Conservation (phyloP, 1,284 basidiomycete species). For the Rhodotorula sp. region DNA sequence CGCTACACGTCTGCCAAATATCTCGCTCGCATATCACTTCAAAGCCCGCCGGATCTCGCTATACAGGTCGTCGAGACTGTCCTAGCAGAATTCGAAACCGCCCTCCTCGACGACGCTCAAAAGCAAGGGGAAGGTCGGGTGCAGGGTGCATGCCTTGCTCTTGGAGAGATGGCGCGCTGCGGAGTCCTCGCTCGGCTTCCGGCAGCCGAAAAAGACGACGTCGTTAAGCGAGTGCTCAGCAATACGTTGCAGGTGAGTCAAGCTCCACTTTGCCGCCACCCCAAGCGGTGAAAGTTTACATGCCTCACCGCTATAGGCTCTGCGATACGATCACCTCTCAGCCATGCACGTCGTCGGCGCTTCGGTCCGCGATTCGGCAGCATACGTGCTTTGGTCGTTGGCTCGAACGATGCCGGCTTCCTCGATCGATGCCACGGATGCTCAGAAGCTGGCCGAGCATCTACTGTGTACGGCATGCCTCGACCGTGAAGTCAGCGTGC, state of each 20-base stretch:
- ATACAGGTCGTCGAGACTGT: constrained; percentile 79
- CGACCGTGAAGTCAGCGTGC: constrained; percentile 91
- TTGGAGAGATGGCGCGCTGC: constrained; percentile 86
- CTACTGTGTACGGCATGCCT: constrained; percentile 78
- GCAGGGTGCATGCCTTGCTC: constrained; percentile 91
- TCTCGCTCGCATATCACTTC: constrained; percentile 77
- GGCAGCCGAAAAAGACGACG: constrained; percentile 35
- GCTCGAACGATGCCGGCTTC: constrained; percentile 60
- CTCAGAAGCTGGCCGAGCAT: constrained; percentile 64
- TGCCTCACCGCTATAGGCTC: constrained; percentile 59
- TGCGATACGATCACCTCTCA: constrained; percentile 88
- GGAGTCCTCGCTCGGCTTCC: constrained; percentile 56
- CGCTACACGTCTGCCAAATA: constrained; percentile 95
- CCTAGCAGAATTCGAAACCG: constrained; percentile 62
- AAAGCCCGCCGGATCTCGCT: constrained; percentile 71
- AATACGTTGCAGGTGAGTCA: constrained; percentile 15
- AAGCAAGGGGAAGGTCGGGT: constrained; percentile 73
- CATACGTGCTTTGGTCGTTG: constrained; percentile 93
- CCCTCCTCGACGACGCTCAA: constrained; percentile 63
- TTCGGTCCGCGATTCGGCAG: constrained; percentile 89
- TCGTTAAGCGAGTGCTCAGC: constrained; percentile 37
- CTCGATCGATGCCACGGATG: constrained; percentile 61
- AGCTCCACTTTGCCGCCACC: no score
- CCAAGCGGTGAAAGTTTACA: neutral
- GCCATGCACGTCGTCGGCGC: constrained; percentile 91